These are phyloP conservation scores for Novakomyces olei DNA, from an alignment of 805 yeast species.

Conservation along the genomic window DNA sequence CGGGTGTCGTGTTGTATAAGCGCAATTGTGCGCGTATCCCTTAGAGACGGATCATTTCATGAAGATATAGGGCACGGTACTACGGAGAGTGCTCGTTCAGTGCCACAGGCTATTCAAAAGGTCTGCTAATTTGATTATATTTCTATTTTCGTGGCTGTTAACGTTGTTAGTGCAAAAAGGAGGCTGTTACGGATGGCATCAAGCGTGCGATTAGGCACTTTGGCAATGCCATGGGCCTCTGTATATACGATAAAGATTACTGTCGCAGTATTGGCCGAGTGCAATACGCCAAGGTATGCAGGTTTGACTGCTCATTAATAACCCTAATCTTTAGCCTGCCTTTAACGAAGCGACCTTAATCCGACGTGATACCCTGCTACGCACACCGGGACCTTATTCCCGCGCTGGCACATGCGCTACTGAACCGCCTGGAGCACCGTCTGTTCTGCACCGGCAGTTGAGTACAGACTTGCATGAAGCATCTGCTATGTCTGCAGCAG, in stretches of 20 bases:
- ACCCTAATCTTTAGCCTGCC: too few species aligned
- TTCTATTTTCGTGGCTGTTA: neutral
- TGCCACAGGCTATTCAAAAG: constrained; percentile 54
- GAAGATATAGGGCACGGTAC: constrained; percentile 57
- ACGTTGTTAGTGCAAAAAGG: constrained; percentile 34
- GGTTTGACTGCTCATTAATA: too few species aligned
- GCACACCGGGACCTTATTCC: too few species aligned
- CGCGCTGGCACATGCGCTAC: too few species aligned
- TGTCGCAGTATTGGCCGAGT: neutral
- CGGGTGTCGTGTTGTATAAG: constrained; percentile 9
- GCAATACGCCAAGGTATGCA: neutral
- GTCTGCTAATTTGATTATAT: constrained; percentile 2
- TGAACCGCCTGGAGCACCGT: too few species aligned
- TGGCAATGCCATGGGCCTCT: constrained; percentile 47
- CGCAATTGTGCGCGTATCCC: constrained; percentile 37
- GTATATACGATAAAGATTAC: constrained; percentile 15
- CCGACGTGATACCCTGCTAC: too few species aligned
- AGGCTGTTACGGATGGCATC: constrained; percentile 65
- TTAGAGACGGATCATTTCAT: constrained; percentile 63
- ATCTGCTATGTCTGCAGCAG: too few species aligned
- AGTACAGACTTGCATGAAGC: too few species aligned
- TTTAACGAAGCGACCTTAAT: too few species aligned
- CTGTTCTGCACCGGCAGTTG: too few species aligned
- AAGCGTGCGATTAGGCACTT: constrained; percentile 61
- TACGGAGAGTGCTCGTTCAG: constrained; percentile 28